Percentiles rank a stretch among this genome's conserved stretches.
These are phyloP conservation scores for Diutina neorugosa DNA, from an alignment of 1,139 yeast genomes.

Conservation along the genomic window DNA sequence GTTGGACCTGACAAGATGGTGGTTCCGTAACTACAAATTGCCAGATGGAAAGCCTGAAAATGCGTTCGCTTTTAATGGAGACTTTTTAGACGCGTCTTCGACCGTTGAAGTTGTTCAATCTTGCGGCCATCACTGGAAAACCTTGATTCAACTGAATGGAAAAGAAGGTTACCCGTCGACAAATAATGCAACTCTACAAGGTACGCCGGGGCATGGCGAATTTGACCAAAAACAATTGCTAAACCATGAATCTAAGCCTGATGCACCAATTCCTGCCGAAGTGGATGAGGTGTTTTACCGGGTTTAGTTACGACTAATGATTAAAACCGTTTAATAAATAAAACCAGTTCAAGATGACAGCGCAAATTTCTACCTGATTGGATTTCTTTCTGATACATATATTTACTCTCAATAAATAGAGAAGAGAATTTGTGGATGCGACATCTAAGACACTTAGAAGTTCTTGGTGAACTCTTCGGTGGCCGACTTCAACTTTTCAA, in stretches of 20 bases:
- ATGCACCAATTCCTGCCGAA: not conserved
- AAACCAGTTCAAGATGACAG: too few species aligned
- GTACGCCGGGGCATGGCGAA: not conserved
- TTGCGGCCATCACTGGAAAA: conserved; percentile 64
- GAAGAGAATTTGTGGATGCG: not conserved
- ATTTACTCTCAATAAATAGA: not conserved
- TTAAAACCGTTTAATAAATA: not conserved
- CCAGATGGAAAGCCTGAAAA: conserved; percentile 89
- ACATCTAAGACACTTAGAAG: not conserved
- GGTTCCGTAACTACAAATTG: conserved; percentile 85
- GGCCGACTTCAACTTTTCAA: conserved; percentile 80
- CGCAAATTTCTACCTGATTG: too few species aligned
- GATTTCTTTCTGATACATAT: not conserved
- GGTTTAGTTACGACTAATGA: not conserved
- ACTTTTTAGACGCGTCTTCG: conserved; percentile 60
- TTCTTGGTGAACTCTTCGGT: conserved; percentile 67
- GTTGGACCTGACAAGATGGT: conserved; percentile 70
- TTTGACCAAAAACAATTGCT: not conserved
- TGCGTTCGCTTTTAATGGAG: conserved; percentile 76
- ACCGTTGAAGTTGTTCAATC: conserved; percentile 63
- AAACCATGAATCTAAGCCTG: not conserved
- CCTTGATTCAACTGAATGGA: conserved; percentile 26
- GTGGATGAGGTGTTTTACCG: not conserved
- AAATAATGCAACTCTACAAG: not conserved
- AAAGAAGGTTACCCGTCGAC: conserved; percentile 21